Conservation (phyloP, 1,284 basidiomycete species). For the Pulveroboletus sp. region DNA sequence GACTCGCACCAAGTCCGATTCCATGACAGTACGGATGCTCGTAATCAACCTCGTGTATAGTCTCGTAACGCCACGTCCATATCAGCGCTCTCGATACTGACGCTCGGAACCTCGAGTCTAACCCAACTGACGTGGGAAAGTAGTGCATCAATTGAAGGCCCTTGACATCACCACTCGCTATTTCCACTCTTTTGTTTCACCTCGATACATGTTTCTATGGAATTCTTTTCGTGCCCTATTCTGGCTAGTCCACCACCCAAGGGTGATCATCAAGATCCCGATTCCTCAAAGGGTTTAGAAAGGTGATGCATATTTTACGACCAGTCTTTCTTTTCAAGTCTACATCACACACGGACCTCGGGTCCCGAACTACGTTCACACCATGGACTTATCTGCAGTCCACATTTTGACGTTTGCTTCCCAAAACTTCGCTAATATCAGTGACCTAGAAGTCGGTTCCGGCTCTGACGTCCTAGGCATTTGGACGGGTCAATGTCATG, state of each 20-base stretch:
- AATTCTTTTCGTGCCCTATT: not conserved
- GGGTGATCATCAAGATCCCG: too few relatives aligned
- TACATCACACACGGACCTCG: not conserved
- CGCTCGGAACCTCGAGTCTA: too few relatives aligned
- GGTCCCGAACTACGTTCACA: not conserved
- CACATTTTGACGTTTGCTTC: not conserved
- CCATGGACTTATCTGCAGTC: not conserved
- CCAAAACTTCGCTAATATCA: not conserved
- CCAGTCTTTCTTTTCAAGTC: too few relatives aligned
- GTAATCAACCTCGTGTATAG: not conserved
- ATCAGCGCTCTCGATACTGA: too few relatives aligned
- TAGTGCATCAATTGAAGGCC: too few relatives aligned
- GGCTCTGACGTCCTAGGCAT: not conserved
- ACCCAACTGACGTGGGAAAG: too few relatives aligned
- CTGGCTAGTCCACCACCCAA: not conserved
- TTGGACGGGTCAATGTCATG: slow-evolving; percentile 1
- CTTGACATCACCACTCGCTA: too few relatives aligned
- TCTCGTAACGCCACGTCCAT: too few relatives aligned
- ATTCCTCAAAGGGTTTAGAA: not conserved
- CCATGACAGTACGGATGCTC: too few relatives aligned
- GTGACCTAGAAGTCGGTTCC: not conserved
- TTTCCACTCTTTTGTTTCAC: too few relatives aligned
- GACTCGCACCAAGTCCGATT: not conserved
- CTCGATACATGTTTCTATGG: not conserved
- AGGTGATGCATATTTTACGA: not conserved